Evolutionary conservation across 257 asterid genomes (phyloP), one percentile per base, ranked within the genome.

Genomic region (Solanum tarijense): DNA sequence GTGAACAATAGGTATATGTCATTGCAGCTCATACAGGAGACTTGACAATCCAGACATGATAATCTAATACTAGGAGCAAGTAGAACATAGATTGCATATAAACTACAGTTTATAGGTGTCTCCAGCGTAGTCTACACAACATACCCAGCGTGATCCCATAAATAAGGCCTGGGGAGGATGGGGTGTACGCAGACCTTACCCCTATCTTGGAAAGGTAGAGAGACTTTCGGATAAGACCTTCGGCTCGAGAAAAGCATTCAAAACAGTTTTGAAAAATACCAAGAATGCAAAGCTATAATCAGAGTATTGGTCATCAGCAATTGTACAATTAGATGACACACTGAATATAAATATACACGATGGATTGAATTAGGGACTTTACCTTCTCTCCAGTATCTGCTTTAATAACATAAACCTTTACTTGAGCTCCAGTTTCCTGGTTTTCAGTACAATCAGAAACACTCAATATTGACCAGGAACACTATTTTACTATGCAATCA

Each of bases 341-440:
- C 13, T 62, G 13, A 62, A n/a, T 62, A n/a, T 7, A 62, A 23
- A 83, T 83, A 14, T 16, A 25, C 6, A 73, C 27, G 20, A 52
- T 32, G 65, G 21, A 35, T 43, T 79, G 14, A 13, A 36, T 86
- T 83, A 32, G 84, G 13, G 46, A 90, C 76, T 72, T 89, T 95
- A 96, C 98, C 98, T 94, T 95, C 79, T 88, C 92, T 90, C 92
- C 92, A 2, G 94, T 87, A 84, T 92, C 95, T 46, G 92, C 89
- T 87, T 93, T 94, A 43, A 89, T 92, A 87, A 96, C 99, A 91
- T 91, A 96, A 88, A 95, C 96, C 91, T 91, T 96, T 90, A 96
- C 89, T 89, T 92, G 94, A 85, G 99, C 96, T 92, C 99, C 99
- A 60, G 98, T 96, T 91, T 96, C 99, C 99, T 96, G 94, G 90